Percentiles rank a stretch among this genome's conserved stretches.
These are phyloP conservation scores for Ustilago bromivora DNA, from an alignment of 1,284 basidiomycete species.

Conservation along the genomic window DNA sequence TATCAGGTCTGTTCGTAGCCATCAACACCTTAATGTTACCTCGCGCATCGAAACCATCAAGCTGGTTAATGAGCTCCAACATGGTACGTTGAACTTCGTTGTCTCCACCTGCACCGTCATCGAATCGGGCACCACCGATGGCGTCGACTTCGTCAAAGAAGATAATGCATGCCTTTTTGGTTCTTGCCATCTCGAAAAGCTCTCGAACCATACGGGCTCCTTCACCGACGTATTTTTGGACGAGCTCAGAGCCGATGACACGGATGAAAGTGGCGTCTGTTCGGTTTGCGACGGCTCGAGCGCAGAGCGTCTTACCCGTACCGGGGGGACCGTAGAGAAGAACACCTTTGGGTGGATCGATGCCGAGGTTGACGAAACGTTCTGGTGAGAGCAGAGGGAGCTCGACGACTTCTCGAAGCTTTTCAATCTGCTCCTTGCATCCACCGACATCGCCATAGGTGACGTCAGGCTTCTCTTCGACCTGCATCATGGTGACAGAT, in stretches of 20 bases:
- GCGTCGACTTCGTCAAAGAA: conserved; percentile 99
- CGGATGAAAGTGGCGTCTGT: conserved; percentile 99
- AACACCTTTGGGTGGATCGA: conserved; percentile 98
- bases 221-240: conserved; percentile 99
- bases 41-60: conserved; percentile 97
- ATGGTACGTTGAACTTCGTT: conserved; percentile 99
- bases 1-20: conserved; percentile 99
- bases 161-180: conserved; percentile 99
- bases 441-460: conserved; percentile 98
- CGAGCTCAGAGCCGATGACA: conserved; percentile 97
- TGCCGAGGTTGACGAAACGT: conserved; percentile 96
- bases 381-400: conserved; percentile 91
- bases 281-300: conserved; percentile 96
- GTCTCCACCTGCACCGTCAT: conserved; percentile 98
- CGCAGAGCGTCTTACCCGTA: conserved; percentile 98
- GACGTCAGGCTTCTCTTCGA: conserved; percentile 98
- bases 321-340: conserved; percentile 94
- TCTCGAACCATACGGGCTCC: conserved; percentile 99
- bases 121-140: conserved; percentile 97
- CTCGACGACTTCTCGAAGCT: conserved; percentile 97
- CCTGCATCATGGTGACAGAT: conserved; percentile 99
- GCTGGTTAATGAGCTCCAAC: conserved; percentile 98
- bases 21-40: conserved; percentile 99
- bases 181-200: conserved; percentile 98
- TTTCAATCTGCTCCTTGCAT: conserved; percentile 99